Base-by-base conservation (phyloP, 2,329 filamentous ascomycete species). In the Penicillium sclerotigenum region DNA sequence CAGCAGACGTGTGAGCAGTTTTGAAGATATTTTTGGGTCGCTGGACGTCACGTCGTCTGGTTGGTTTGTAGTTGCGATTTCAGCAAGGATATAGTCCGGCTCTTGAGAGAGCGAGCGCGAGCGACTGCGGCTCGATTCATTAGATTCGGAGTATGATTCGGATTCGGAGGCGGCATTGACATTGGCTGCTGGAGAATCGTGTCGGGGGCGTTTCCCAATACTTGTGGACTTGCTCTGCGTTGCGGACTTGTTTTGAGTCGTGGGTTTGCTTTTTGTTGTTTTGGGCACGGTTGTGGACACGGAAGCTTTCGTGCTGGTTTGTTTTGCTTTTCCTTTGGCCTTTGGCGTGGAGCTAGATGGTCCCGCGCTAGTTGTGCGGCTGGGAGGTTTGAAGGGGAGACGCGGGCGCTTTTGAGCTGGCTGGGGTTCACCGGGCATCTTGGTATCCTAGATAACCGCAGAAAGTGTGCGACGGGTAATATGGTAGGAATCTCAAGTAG, bases 1-100 rank as follows among this genome's bases (percentile, higher is more conserved):
- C 33, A 97, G 78, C 4, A 97, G 77, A 34, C 86, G 83, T 10
- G 89, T 88, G 38, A 97, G 75, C 0, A 97, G 79, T 41, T 90
- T 86, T 4, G 83, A 79, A 0, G 91, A 89, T 28, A 97, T 88
- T 1, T 81, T 60, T 3, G 75, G 75, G 4, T 73, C 70, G 28
- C 70, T 68, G 14, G 67, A 68, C 20, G 66, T 63, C 14, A 76
- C 65, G 13, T 74, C 66, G 2, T 69, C 64, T 2, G 53, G 33
- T 24, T 65, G 57, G 16, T 66, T 55, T 7, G 57, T 61, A 33
- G 63, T 69, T 36, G 65, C 73, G 29, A 79, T 75, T 57, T 79
- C 77, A 1, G 77, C 77, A 33, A 79, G 75, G 16, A 79, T 78
- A 46, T 71, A 79, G 36, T 79, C 75, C n/a, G 77, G 75, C 64